Base-by-base conservation (phyloP, 345 rosid species). In the Euphorbia tirucalli region DNA sequence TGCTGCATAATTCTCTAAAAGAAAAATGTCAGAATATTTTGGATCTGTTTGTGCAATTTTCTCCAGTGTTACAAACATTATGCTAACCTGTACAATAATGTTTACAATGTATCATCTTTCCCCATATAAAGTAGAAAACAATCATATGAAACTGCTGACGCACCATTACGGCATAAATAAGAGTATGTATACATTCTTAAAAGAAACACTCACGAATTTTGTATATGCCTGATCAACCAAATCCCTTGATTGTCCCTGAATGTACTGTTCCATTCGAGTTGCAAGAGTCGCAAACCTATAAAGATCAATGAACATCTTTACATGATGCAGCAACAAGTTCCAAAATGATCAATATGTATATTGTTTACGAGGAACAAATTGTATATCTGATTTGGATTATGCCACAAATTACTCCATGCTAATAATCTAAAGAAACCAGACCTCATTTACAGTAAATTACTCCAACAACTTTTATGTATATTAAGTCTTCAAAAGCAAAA, bases 221-320 rank as follows among this genome's bases (percentile, higher is more conserved):
- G 88, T 87, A 77, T 95, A 93, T 46, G 98, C 98, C 76, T 95
- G 97, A 86, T 95, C 99, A 84, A 93, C 98, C 83, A 95, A 80
- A 80, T 90, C 99, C 87, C 97, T 90, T 41, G 98, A 92, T 81
- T 94, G 96, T 28, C 96, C 99, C 73, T 88, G 98, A 75, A 95
- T 92, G 83, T 93, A 95, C 79, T 93, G 99, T 81, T 95, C 99
- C 99, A 95, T 95, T 32, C 98, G 97, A 73, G 99, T 93, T 59
- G 99, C 99, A 65, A 93, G 96, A 73, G 93, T 89, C 71, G 99
- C 96, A 84, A 95, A 95, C 82, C 99, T 95, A 70, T 43, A 50
- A 57, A 81, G 44, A 27, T 31, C 31, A 48, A 72, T 69, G 48
- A n/a, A 37, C 19, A 71, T 14, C 55, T 71, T 19, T 49, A 54